A percentile compares a stretch with the other conserved stretches of the same genome.
Evolutionary conservation across 164 flowering plant genomes (phyloP).

Genomic region (Magnolia officinalis): DNA sequence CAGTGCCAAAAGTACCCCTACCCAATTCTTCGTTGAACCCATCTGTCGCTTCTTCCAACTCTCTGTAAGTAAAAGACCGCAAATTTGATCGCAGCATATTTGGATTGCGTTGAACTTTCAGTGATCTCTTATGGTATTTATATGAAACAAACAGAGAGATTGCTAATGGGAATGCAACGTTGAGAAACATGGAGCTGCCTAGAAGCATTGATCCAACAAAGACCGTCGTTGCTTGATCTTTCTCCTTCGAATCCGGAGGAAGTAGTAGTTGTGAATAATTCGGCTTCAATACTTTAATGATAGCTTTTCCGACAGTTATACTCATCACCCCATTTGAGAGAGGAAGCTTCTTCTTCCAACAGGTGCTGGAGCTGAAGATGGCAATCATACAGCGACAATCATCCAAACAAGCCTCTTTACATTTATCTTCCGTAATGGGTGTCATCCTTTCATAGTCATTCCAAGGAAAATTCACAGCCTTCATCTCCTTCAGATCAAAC

Average conservation of each 20-base stretch:
- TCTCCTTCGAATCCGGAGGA: neutral
- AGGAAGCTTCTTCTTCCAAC: constrained; percentile 44
- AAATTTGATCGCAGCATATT: neutral
- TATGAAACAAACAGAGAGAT: neutral
- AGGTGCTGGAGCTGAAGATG: constrained; percentile 17
- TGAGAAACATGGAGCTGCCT: constrained; percentile 7
- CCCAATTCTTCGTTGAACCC: constrained; percentile 9
- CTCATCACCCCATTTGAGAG: constrained; percentile 27
- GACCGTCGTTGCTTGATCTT: neutral
- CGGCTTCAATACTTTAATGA: constrained; percentile 17
- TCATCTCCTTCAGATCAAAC: constrained; percentile 19
- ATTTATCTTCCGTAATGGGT: constrained; percentile 19
- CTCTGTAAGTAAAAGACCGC: constrained; percentile 3
- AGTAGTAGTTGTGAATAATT: neutral
- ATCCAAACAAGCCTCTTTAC: constrained; percentile 35
- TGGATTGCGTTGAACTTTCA: neutral
- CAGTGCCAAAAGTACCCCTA: constrained; percentile 7
- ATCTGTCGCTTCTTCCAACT: constrained; percentile 6
- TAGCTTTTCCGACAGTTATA: constrained; percentile 7
- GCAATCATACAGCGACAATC: constrained; percentile 50
- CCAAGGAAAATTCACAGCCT: constrained; percentile 34
- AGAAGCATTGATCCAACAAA: constrained; percentile 2
- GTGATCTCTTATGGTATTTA: neutral
- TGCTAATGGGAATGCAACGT: constrained; percentile 10
- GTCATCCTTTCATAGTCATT: constrained; percentile 26